These are phyloP conservation scores for Graphilbum sp. DNA, from an alignment of 2,329 filamentous ascomycete genomes.

Conservation along the genomic window DNA sequence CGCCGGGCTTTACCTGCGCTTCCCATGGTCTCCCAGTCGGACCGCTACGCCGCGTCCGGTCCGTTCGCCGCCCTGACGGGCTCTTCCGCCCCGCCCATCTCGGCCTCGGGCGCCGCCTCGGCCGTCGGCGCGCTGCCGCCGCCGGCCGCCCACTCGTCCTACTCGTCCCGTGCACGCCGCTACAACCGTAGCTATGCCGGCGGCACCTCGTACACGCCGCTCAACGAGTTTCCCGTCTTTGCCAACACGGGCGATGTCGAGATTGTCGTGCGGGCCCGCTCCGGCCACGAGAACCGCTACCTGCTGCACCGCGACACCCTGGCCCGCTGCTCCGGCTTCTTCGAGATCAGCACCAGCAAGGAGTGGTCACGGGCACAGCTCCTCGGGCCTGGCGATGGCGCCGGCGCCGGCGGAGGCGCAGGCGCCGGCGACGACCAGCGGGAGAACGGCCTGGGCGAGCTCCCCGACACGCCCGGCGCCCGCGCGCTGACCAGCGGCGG, in stretches of 20 bases:
- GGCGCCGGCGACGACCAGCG: not conserved
- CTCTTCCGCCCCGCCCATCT: constrained; percentile 4
- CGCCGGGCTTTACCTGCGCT: not conserved
- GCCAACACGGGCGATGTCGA: constrained; percentile 85
- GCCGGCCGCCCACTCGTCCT: constrained; percentile 2
- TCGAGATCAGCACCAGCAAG: constrained; percentile 68
- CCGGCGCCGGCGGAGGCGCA: not conserved
- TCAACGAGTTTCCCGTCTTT: constrained; percentile 90
- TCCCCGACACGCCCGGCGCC: constrained; percentile 2
- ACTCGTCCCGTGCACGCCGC: constrained; percentile 19
- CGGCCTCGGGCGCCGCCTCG: constrained; percentile 14
- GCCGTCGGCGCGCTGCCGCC: constrained; percentile 7
- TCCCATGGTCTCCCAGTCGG: constrained; percentile 18
- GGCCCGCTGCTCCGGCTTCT: constrained; percentile 83
- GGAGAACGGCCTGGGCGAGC: not conserved
- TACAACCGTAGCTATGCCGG: constrained; percentile 72
- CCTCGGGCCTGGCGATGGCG: not conserved
- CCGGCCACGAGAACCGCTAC: constrained; percentile 64
- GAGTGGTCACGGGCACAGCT: constrained; percentile 48
- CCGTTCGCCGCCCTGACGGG: not conserved
- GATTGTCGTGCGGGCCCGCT: constrained; percentile 52
- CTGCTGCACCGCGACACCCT: constrained; percentile 77
- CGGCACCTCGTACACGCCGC: constrained; percentile 48
- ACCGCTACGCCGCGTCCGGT: constrained; percentile 15
- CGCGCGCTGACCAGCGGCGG: constrained; percentile 9